Conservation (phyloP, 768 basidiomycete species). For the Tylopilus cervinicoccineus region DNA sequence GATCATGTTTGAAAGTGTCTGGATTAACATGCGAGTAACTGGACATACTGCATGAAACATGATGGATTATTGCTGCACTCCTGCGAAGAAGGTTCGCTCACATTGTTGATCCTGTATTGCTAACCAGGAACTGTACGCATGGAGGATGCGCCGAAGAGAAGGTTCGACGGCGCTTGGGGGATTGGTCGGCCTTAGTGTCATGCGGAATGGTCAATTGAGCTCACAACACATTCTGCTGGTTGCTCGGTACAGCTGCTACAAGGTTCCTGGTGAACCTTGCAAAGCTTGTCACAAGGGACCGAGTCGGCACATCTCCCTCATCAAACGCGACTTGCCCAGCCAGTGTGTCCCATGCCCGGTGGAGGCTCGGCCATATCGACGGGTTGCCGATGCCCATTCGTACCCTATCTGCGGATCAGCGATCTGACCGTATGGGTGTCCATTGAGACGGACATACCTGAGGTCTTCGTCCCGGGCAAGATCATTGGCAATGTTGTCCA, state of each 20-base stretch:
- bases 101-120: conserved; percentile 59
- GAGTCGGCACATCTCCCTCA: conserved; percentile 33
- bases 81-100: conserved; percentile 30
- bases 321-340: conserved; percentile 33
- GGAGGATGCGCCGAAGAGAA: conserved; percentile 60
- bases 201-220: conserved; percentile 24
- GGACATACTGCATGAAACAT: conserved; percentile 45
- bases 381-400: conserved; percentile 36
- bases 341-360: conserved; percentile 48
- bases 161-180: conserved; percentile 65
- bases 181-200: conserved; percentile 3
- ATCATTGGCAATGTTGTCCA: conserved; percentile 49
- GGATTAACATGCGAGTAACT: conserved; percentile 63
- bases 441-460: conserved; percentile 22
- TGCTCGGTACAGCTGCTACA: conserved; percentile 67
- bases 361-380: conserved; percentile 52
- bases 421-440: neutral
- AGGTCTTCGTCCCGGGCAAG: conserved; percentile 45
- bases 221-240: conserved; percentile 74
- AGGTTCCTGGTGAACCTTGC: conserved; percentile 83
- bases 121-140: conserved; percentile 74
- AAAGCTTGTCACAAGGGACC: conserved; percentile 44
- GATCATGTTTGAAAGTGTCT: conserved; percentile 80
- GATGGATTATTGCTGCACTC: neutral
- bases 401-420: conserved; percentile 24